phyloP scores from a whole-genome alignment of 2,329 filamentous ascomycete species.

The Sarocladium oryzae region DNA sequence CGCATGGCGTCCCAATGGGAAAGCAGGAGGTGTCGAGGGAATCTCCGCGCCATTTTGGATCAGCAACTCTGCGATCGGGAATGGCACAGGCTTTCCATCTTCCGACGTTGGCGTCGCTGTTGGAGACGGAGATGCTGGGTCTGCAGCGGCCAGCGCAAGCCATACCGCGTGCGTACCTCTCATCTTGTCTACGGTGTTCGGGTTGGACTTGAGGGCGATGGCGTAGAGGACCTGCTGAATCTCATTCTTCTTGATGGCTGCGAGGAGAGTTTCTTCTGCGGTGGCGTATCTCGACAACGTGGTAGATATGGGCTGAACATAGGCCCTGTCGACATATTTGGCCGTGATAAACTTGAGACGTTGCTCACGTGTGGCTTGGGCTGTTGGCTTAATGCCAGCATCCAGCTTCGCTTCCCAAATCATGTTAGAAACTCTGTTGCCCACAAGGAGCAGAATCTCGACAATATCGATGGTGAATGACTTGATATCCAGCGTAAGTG shows the following conservation, averaged over 20 bases:
- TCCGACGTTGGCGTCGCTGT: slow-evolving; percentile 37
- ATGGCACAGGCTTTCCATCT: slow-evolving; percentile 55
- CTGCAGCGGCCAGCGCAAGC: slow-evolving; percentile 84
- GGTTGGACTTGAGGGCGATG: slow-evolving; percentile 77
- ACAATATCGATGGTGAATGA: slow-evolving; percentile 97
- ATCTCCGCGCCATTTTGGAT: slow-evolving; percentile 92
- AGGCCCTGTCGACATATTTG: slow-evolving; percentile 84
- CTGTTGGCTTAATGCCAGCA: slow-evolving; percentile 61
- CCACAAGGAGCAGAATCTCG: slow-evolving; percentile 83
- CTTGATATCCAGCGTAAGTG: slow-evolving; percentile 87
- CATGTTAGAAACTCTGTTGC: slow-evolving; percentile 93
- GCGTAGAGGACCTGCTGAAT: slow-evolving; percentile 90
- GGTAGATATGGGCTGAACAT: slow-evolving; percentile 69
- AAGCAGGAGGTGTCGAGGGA: slow-evolving; percentile 66
- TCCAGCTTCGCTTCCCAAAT: slow-evolving; percentile 90
- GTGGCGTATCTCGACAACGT: slow-evolving; percentile 70
- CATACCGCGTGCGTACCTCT: slow-evolving; percentile 85
- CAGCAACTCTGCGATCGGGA: slow-evolving; percentile 84
- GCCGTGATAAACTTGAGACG: slow-evolving; percentile 89
- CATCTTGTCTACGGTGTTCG: slow-evolving; percentile 79
- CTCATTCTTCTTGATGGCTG: slow-evolving; percentile 93
- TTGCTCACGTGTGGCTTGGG: slow-evolving; percentile 80
- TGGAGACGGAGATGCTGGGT: slow-evolving; percentile 70
- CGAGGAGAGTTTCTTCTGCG: slow-evolving; percentile 81
- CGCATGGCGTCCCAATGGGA: slow-evolving; percentile 75